Evolutionary conservation across 2,329 filamentous ascomycete genomes (phyloP), one percentile per base, ranked within the genome.

Genomic region (Trichoderma atrobrunneum): DNA sequence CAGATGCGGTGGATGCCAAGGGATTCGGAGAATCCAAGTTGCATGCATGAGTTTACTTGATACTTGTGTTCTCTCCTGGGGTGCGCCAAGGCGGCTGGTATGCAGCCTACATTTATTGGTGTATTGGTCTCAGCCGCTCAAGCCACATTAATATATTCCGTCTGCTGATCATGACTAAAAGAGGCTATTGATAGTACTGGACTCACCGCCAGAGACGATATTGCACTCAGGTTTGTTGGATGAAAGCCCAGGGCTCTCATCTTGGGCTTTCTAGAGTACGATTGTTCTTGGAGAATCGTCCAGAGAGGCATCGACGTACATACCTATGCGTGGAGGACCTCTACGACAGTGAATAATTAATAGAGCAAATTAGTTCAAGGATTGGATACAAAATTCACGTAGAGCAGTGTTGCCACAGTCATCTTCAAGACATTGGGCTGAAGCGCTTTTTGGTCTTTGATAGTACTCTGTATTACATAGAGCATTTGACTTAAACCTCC

Each of bases 111-210:
- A 21, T 32, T 14, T 43, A 30, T 36, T 57, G 34, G 24, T 28
- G 26, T 48, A 34, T 60, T 59, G 26, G 12, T 32, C 65, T 68
- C 65, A 68, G 65, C 62, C 62, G 62, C 65, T 60, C 65, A 68
- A 68, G 65, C 65, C 65, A 68, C 65, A 60, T 26, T 57, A 48
- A 48, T 68, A 11, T 24, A 48, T n/a, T 60, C 65, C 34, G 24
- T 68, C 65, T 60, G 54, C 54, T 68, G 65, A 68, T 34, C 12
- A 28, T 60, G 36, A 48, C 36, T 24, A 28, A 16, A 30, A 3
- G 36, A 26, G n/a, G 39, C 34, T 63, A 43, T 43, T 64, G 39
- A 43, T 48, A 60, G 34, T 3, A 60, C 14, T 24, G 26, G 14
- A n/a, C 56, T 59, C 36, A 68, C 65, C 65, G 65, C 65, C 65